These are phyloP conservation scores for Parathielavia appendiculata DNA, from an alignment of 495 filamentous ascomycete genomes.

Conservation along the genomic window DNA sequence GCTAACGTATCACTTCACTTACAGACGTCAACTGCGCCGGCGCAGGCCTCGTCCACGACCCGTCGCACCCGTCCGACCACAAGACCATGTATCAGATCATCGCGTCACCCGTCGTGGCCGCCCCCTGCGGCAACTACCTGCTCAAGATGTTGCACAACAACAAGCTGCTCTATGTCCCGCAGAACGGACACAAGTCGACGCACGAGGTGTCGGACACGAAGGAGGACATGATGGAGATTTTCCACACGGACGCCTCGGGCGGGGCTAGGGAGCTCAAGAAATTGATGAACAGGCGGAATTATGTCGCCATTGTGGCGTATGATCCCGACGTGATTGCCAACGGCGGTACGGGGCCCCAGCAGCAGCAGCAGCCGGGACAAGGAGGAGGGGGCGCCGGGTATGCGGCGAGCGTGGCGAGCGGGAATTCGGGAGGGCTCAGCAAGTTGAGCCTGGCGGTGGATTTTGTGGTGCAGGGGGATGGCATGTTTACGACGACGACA, in stretches of 20 bases:
- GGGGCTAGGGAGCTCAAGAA: slow-evolving; percentile 73
- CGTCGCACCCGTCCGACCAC: slow-evolving; percentile 81
- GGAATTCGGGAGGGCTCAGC: slow-evolving; percentile 39
- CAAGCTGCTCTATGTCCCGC: slow-evolving; percentile 83
- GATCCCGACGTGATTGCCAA: slow-evolving; percentile 73
- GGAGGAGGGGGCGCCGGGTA: slow-evolving; percentile 14
- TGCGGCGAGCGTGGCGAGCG: slow-evolving; percentile 28
- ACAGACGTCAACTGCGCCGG: slow-evolving; percentile 85
- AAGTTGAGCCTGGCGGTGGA: slow-evolving; percentile 87
- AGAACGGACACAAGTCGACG: slow-evolving; percentile 78
- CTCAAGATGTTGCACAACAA: slow-evolving; percentile 88
- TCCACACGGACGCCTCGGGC: slow-evolving; percentile 83
- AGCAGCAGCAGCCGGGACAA: slow-evolving; percentile 37
- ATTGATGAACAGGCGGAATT: slow-evolving; percentile 89
- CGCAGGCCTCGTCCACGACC: slow-evolving; percentile 92
- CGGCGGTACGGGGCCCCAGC: slow-evolving; percentile 25
- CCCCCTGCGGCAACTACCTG: slow-evolving; percentile 75
- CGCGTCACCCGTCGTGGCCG: slow-evolving; percentile 83
- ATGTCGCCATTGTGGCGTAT: slow-evolving; percentile 88
- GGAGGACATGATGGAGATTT: slow-evolving; percentile 99
- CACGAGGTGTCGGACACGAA: slow-evolving; percentile 76
- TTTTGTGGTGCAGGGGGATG: slow-evolving; percentile 95
- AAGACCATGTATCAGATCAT: slow-evolving; percentile 99
- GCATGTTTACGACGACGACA: slow-evolving; percentile 67
- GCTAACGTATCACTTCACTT: slow-evolving; percentile 8